Percentiles rank a stretch among this genome's conserved stretches.
phyloP scores from a whole-genome alignment of 1,284 basidiomycete genomes.

The Moesziomyces sp. region DNA sequence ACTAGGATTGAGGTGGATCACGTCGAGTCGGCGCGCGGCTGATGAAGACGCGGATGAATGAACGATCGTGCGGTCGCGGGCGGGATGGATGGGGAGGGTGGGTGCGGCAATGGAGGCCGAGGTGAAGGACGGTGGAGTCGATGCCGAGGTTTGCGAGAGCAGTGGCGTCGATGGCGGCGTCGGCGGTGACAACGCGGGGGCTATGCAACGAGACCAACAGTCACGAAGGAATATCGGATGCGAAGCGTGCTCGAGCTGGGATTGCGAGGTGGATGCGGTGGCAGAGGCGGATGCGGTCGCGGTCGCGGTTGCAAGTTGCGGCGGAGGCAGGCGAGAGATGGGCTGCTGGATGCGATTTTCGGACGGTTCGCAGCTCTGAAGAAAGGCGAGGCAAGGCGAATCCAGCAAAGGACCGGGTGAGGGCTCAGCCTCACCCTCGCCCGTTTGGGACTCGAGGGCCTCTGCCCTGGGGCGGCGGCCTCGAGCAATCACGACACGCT shows the following conservation, averaged over 20 bases:
- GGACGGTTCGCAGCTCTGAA: slow-evolving; percentile 3
- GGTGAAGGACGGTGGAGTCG: slow-evolving; percentile 4
- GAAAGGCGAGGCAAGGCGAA: too few species aligned
- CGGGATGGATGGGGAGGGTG: not conserved
- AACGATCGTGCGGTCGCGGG: too few species aligned
- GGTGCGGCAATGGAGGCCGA: not conserved
- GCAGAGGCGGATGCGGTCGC: not conserved
- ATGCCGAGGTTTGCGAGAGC: slow-evolving; percentile 22
- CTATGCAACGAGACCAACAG: slow-evolving; percentile 22
- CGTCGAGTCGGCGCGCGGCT: too few species aligned
- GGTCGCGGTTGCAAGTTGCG: slow-evolving; percentile 18
- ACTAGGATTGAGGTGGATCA: too few species aligned
- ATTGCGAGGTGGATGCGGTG: slow-evolving; percentile 27
- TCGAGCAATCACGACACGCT: slow-evolving; percentile 30
- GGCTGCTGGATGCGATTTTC: slow-evolving; percentile 13
- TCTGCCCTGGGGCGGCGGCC: slow-evolving; percentile 19
- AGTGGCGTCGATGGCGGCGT: slow-evolving; percentile 10
- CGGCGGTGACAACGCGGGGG: slow-evolving; percentile 2
- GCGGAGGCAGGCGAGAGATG: not conserved
- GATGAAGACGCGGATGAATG: too few species aligned
- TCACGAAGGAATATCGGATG: slow-evolving; percentile 25
- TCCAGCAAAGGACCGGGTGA: too few species aligned
- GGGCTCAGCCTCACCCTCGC: too few species aligned
- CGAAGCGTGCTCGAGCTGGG: slow-evolving; percentile 8
- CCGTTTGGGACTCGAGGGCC: too few species aligned